Base-by-base conservation (phyloP, 306 rosid genomes). In the Sicyos baderoa region DNA sequence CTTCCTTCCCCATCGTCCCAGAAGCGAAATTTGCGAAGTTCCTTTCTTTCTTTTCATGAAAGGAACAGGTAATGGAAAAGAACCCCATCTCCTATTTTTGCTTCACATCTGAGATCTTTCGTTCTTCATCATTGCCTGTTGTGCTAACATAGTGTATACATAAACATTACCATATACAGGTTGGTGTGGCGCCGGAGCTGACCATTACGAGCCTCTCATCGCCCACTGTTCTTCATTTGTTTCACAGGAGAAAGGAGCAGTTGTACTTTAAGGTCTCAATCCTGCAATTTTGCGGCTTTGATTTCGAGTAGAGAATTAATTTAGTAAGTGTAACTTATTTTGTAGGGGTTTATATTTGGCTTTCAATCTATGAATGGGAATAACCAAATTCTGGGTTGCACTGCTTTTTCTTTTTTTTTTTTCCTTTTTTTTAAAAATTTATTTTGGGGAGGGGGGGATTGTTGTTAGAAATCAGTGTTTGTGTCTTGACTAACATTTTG, bases 161-260 rank as follows among this genome's bases (percentile, higher is more conserved):
- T 21, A 65, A 19, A 47, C 71, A 8, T 52, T n/a, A 53, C 2
- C 52, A 35, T 63, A 37, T 65, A 3, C 93, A 92, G 98, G 97
- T 73, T 93, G 99, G 99, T 93, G 99, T n/a, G 96, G 97, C 8
- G 97, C 96, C 35, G 99, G 99, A 78, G 99, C 90, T 56, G 99
- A 47, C 78, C 99, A 93, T 82, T 93, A 89, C 35, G 99, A 93
- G 74, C 99, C 99, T 77, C 78, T 93, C 45, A 85, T 93, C 15
- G 99, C 99, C 44, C 91, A 82, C 52, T 88, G 97, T 74, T 80
- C 79, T 27, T 37, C 86, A 3, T 71, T 80, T 54, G 84, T 85
- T 81, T 88, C 97, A 42, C 95, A 81, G 58, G 99, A 93, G 82
- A 93, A 89, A 85, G 99, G 90, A 52, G 99, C 91, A 17, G 54